These are phyloP conservation scores for Lolium perenne DNA, from an alignment of 176 grass and related monocot species.

Conservation along the genomic window DNA sequence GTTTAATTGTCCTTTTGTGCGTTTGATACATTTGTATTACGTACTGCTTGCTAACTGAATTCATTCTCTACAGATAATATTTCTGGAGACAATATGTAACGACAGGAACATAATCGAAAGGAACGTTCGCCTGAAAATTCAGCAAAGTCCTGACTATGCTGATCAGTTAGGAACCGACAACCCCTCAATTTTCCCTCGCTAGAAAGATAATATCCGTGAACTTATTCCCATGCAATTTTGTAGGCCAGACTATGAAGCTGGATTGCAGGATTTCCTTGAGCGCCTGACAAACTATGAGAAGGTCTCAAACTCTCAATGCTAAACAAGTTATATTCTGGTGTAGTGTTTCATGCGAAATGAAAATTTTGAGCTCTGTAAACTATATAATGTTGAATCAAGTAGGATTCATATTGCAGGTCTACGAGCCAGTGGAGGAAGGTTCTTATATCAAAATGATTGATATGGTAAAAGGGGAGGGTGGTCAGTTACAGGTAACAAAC, in stretches of 20 bases:
- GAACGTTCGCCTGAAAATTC: constrained; percentile 97
- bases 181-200: constrained; percentile 14
- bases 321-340: constrained; percentile 33
- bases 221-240: constrained; percentile 40
- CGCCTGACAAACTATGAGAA: constrained; percentile 91
- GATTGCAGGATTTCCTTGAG: constrained; percentile 86
- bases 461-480: constrained; percentile 87
- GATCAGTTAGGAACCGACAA: constrained; percentile 72
- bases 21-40: constrained; percentile 25
- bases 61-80: constrained; percentile 80
- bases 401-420: constrained; percentile 58
- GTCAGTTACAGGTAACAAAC: constrained; percentile 85
- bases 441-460: constrained; percentile 99
- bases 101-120: constrained; percentile 90
- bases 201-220: constrained; percentile 13
- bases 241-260: constrained; percentile 90
- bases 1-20: constrained; percentile 26
- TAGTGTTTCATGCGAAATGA: constrained; percentile 16
- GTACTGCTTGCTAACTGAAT: constrained; percentile 43
- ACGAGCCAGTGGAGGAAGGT: constrained; percentile 90
- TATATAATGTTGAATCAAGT: constrained; percentile 37
- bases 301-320: constrained; percentile 46
- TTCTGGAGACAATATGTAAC: constrained; percentile 98
- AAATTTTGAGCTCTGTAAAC: constrained; percentile 23
- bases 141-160: constrained; percentile 98